Base-by-base conservation (phyloP, 805 yeast genomes). In the Ogataea populi-albae region DNA sequence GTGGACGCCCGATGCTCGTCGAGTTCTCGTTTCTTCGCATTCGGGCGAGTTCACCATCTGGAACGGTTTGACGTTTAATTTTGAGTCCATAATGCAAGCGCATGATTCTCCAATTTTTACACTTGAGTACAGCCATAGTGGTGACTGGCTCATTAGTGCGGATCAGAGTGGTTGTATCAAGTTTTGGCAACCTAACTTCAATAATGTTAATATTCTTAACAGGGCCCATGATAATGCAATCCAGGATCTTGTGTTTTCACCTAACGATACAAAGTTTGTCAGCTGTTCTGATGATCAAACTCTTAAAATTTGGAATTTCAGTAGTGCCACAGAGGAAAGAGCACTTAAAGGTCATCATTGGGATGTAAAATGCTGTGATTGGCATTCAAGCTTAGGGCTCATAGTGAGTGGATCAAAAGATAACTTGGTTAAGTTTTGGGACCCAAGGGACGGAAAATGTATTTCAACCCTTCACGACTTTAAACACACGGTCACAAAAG, bases 11-110 rank as follows among this genome's bases (percentile, higher is more conserved):
- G 97, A 88, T 49, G 98, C 96, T 0, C 70, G 97, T 48, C 68
- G 98, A 48, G 66, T 93, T 33, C 69, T 93, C 18, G 95, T 94
- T 5, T 95, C 95, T 0, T 78, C 91, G 19, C 87, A 85, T 63
- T 77, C 86, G 38, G 99, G 99, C 26, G 99, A 93, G 58, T 89
- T 93, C 62, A 89, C 98, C 9, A 67, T 93, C 30, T 93, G 98
- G 98, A 88, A 89, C 59, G 97, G 98, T 8, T 76, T 85, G 70
- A 82, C 95, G 7, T 93, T 91, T 64, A 87, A 86, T 56, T 88
- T 93, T 57, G 99, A 93, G 59, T 86, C 96, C 36, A 88, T 93
- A 46, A 93, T 89, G 94, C 98, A 93, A 66, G 98, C 98, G 1
- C 99, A 93, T 62, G 99, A 93, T 58, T 71, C 83, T 41, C 88